phyloP scores from a whole-genome alignment of 306 rosid genomes.

The Gastrolobium villosum region DNA sequence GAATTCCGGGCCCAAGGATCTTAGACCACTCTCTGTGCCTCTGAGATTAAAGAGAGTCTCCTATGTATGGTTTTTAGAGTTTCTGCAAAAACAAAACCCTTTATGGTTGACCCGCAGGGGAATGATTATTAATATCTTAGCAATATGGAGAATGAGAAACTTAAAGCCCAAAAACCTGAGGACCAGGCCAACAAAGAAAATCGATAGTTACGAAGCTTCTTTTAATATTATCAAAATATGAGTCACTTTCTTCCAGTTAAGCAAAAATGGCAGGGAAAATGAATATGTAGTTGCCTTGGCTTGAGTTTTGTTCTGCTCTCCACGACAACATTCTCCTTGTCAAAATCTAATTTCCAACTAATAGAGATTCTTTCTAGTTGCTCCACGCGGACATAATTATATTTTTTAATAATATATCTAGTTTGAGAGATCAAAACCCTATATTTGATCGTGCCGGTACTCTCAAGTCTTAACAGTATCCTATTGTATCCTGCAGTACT shows the following conservation, averaged over 20 bases:
- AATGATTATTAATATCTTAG: neutral
- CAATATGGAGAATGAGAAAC: neutral
- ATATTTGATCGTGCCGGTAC: neutral
- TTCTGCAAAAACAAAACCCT: slow-evolving; percentile 24
- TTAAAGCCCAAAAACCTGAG: neutral
- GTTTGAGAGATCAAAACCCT: neutral
- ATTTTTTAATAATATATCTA: neutral
- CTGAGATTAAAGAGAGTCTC: slow-evolving; percentile 2
- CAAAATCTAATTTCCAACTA: slow-evolving; percentile 15
- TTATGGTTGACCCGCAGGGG: neutral
- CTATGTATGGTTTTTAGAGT: neutral
- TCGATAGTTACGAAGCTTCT: slow-evolving; percentile 48
- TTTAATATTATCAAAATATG: slow-evolving; percentile 15
- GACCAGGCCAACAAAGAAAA: neutral
- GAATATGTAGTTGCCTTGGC: slow-evolving; percentile 14
- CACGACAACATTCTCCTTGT: slow-evolving; percentile 35
- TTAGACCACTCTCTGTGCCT: slow-evolving; percentile 9
- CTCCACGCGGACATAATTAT: neutral
- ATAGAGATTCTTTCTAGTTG: neutral
- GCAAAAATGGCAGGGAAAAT: slow-evolving; percentile 7
- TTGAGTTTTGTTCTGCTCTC: slow-evolving; percentile 43
- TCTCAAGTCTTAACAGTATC: neutral
- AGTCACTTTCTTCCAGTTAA: slow-evolving; percentile 25
- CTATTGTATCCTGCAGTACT: neutral
- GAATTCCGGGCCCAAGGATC: neutral